Evolutionary conservation across 1,284 basidiomycete genomes (phyloP).

Genomic region (Cryptococcus deneoformans): DNA sequence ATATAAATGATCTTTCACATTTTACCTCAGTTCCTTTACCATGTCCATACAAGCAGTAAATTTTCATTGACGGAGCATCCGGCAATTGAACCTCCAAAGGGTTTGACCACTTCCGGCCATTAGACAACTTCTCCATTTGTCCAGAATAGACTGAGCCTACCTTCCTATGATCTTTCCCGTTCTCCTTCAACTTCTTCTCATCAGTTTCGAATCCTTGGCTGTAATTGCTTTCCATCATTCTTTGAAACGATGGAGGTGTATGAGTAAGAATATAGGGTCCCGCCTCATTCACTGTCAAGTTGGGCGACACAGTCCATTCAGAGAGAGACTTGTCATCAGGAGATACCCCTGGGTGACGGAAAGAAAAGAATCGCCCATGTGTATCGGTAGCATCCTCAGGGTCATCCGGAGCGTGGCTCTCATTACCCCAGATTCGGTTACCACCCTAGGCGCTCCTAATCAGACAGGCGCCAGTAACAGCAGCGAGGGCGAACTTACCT

Average conservation of each 20-base stretch:
- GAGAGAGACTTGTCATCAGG: slow-evolving; percentile 43
- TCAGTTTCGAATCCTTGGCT: slow-evolving; percentile 89
- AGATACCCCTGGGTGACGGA: slow-evolving; percentile 55
- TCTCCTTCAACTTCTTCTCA: slow-evolving; percentile 60
- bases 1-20: slow-evolving; percentile 16
- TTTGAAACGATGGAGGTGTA: slow-evolving; percentile 78
- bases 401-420: slow-evolving; percentile 61
- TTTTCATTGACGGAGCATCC: slow-evolving; percentile 85
- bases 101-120: slow-evolving; percentile 80
- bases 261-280: slow-evolving; percentile 79
- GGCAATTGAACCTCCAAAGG: slow-evolving; percentile 89
- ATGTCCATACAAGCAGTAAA: slow-evolving; percentile 92
- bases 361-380: slow-evolving; percentile 80
- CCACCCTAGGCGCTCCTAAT: slow-evolving; percentile 62
- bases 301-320: slow-evolving; percentile 52
- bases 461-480: not conserved
- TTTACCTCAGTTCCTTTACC: slow-evolving; percentile 92
- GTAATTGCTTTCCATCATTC: slow-evolving; percentile 88
- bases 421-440: slow-evolving; percentile 83
- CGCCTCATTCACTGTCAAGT: slow-evolving; percentile 78
- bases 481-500: slow-evolving; percentile 53
- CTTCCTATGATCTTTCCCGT: slow-evolving; percentile 61
- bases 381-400: slow-evolving; percentile 59
- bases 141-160: slow-evolving; percentile 13
- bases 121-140: not conserved